These are phyloP conservation scores for Graphium sp. DNA, from an alignment of 2,329 filamentous ascomycete species.

Conservation along the genomic window DNA sequence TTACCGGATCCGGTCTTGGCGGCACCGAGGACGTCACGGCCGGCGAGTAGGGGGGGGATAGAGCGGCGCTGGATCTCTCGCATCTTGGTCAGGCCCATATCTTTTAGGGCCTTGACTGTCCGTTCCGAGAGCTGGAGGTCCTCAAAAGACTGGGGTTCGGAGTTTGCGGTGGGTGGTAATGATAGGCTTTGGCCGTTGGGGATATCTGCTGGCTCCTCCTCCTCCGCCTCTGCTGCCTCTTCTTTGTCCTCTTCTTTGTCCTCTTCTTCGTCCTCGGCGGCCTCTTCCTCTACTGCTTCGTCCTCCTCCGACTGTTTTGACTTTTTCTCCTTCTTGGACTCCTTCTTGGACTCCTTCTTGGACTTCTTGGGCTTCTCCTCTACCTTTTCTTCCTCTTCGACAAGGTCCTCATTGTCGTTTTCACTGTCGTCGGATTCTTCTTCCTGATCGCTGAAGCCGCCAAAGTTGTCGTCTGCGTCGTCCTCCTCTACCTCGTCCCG, in stretches of 20 bases:
- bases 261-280: constrained; percentile 8
- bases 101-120: constrained; percentile 72
- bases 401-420: constrained; percentile 7
- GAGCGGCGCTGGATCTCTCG: constrained; percentile 82
- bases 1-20: constrained; percentile 96
- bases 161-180: constrained; percentile 38
- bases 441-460: constrained; percentile 1
- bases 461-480: constrained; percentile 2
- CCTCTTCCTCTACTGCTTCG: constrained; percentile 6
- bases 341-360: constrained; percentile 6
- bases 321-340: constrained; percentile 7
- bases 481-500: constrained; percentile 9
- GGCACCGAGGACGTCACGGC: constrained; percentile 82
- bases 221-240: constrained; percentile 4
- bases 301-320: constrained; percentile 7
- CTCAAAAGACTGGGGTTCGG: constrained; percentile 53
- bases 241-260: constrained; percentile 3
- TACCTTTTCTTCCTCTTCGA: constrained; percentile 7
- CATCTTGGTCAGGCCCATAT: constrained; percentile 92
- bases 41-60: constrained; percentile 77
- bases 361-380: constrained; percentile 5
- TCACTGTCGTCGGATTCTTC: constrained; percentile 7
- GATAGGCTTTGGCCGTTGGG: constrained; percentile 23
- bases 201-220: constrained; percentile 12
- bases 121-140: constrained; percentile 77